Percentiles rank a stretch among this genome's conserved stretches.
Conservation (phyloP, 2,329 filamentous ascomycete genomes). For the Neofusicoccum parvum region DNA sequence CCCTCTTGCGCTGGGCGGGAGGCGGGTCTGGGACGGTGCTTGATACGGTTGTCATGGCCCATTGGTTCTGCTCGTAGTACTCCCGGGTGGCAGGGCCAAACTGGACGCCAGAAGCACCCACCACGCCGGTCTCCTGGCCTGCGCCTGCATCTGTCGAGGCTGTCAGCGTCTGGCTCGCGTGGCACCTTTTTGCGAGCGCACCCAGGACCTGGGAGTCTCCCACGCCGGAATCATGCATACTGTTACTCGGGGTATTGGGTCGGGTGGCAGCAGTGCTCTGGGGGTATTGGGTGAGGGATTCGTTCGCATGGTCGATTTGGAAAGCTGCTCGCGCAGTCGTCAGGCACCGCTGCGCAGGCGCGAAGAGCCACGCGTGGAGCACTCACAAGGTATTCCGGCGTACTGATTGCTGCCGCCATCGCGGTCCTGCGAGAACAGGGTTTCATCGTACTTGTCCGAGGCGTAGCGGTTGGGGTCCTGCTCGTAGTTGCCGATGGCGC, state of each 20-base stretch:
- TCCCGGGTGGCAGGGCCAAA: conserved; percentile 60
- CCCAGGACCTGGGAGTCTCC: neutral
- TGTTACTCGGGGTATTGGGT: conserved; percentile 22
- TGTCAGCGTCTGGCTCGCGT: conserved; percentile 7
- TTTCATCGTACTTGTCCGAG: conserved; percentile 20
- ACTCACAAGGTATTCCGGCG: conserved; percentile 19
- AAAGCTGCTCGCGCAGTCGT: conserved; percentile 20
- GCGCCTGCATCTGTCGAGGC: neutral
- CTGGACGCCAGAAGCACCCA: conserved; percentile 35
- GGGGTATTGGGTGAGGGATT: conserved; percentile 15
- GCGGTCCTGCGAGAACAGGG: conserved; percentile 21
- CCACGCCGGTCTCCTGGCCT: conserved; percentile 58
- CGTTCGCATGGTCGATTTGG: conserved; percentile 20
- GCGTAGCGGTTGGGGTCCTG: conserved; percentile 18
- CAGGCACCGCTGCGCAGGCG: conserved; percentile 4
- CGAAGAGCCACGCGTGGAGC: neutral
- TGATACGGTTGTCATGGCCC: conserved; percentile 57
- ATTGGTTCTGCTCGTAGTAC: conserved; percentile 56
- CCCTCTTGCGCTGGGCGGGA: conserved; percentile 51
- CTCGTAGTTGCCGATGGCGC: conserved; percentile 18
- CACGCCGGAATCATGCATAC: conserved; percentile 19
- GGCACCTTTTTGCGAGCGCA: neutral
- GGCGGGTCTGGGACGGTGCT: conserved; percentile 56
- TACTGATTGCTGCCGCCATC: conserved; percentile 19
- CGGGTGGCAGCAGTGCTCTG: conserved; percentile 22